Evolutionary conservation across 164 flowering plant genomes (phyloP).

Genomic region (Brasenia schreberi): DNA sequence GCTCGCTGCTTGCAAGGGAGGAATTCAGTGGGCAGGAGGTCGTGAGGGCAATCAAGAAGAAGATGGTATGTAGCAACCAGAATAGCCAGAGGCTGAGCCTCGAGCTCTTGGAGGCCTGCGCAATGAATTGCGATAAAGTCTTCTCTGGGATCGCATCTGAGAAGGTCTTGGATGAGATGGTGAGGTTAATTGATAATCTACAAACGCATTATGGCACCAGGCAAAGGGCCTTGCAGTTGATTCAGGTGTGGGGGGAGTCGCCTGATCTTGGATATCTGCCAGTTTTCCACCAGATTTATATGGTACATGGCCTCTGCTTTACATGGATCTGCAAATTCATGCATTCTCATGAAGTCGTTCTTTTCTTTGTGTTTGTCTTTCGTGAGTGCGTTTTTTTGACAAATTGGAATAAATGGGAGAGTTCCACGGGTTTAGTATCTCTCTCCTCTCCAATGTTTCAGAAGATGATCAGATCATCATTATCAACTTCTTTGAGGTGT

Average conservation of each 20-base stretch:
- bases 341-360: too few relatives aligned
- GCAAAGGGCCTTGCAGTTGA: constrained; percentile 50
- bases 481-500: too few relatives aligned
- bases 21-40: constrained; percentile 62
- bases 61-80: constrained; percentile 29
- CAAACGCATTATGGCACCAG: constrained; percentile 26
- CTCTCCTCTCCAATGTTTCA: too few relatives aligned
- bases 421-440: too few relatives aligned
- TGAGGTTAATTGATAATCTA: constrained; percentile 57
- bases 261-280: constrained; percentile 69
- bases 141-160: constrained; percentile 83
- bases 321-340: too few relatives aligned
- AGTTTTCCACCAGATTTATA: constrained; percentile 65
- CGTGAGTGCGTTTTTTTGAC: too few relatives aligned
- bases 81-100: constrained; percentile 42
- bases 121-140: constrained; percentile 86
- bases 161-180: constrained; percentile 89
- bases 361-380: too few relatives aligned
- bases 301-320: constrained; percentile 25
- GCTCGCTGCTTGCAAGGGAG: constrained; percentile 46
- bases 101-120: constrained; percentile 63
- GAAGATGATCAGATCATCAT: too few relatives aligned
- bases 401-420: too few relatives aligned
- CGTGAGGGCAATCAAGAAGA: constrained; percentile 65
- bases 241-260: constrained; percentile 67